A percentile compares a stretch with the other conserved stretches of the same genome.
phyloP scores from a whole-genome alignment of 1,284 basidiomycete genomes.

The Bjerkandera adusta region DNA sequence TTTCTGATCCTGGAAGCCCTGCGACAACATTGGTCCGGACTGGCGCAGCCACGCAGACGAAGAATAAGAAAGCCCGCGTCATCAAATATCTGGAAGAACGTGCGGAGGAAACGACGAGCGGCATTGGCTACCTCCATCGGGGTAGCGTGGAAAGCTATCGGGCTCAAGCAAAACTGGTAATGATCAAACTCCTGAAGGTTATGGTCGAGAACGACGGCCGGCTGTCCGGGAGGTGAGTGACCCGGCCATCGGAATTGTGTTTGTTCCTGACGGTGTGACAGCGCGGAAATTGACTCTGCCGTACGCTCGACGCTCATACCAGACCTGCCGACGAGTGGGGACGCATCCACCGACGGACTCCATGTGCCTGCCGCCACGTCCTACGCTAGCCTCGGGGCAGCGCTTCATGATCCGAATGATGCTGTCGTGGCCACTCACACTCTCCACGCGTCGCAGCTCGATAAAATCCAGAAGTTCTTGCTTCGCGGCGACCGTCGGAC shows the following conservation, averaged over 20 bases:
- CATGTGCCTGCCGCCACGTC: slow-evolving; percentile 22
- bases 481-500: slow-evolving; percentile 82
- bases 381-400: slow-evolving; percentile 20
- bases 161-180: slow-evolving; percentile 73
- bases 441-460: slow-evolving; percentile 61
- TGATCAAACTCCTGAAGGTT: slow-evolving; percentile 75
- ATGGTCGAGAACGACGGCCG: slow-evolving; percentile 88
- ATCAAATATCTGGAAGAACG: slow-evolving; percentile 76
- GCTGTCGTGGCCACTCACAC: slow-evolving; percentile 22
- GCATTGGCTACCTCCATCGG: slow-evolving; percentile 67
- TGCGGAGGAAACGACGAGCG: slow-evolving; percentile 73
- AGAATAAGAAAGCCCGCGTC: slow-evolving; percentile 83
- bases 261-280: slow-evolving; percentile 30
- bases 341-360: slow-evolving; percentile 17
- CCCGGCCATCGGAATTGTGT: neutral
- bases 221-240: slow-evolving; percentile 73
- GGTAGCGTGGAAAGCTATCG: slow-evolving; percentile 52
- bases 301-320: slow-evolving; percentile 67
- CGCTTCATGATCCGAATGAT: slow-evolving; percentile 21
- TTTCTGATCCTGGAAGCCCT: slow-evolving; percentile 71
- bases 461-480: slow-evolving; percentile 78
- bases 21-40: slow-evolving; percentile 69
- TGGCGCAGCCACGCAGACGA: slow-evolving; percentile 58
- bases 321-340: slow-evolving; percentile 35
- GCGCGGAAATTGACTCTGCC: slow-evolving; percentile 67